Evolutionary conservation across 208 protist genomes (phyloP).

Genomic region (Wallacemonas rigidus): DNA sequence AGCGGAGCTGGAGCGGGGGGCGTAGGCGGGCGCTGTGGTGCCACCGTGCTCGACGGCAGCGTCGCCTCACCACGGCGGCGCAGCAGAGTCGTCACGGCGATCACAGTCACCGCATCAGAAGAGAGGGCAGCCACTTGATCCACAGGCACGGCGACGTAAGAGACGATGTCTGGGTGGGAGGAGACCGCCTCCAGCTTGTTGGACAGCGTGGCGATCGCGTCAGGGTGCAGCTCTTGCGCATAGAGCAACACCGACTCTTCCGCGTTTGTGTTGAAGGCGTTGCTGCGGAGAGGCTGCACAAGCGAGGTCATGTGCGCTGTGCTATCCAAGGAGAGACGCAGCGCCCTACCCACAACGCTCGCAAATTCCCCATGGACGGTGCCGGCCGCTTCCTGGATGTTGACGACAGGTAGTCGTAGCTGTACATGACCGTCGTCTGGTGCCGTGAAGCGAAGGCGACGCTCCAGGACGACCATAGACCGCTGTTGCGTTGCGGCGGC

Average conservation of each 20-base stretch:
- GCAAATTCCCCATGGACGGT: constrained; percentile 56
- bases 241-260: constrained; percentile 76
- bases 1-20: constrained; percentile 70
- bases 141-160: constrained; percentile 60
- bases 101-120: constrained; percentile 68
- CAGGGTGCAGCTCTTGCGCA: constrained; percentile 65
- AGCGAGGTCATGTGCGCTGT: constrained; percentile 41
- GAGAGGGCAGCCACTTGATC: constrained; percentile 37
- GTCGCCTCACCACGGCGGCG: constrained; percentile 35
- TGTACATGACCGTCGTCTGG: constrained; percentile 42
- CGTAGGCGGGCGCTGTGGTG: constrained; percentile 76
- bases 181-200: constrained; percentile 47
- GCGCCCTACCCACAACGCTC: constrained; percentile 33
- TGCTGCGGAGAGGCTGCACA: constrained; percentile 48
- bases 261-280: constrained; percentile 53
- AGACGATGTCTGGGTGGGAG: constrained; percentile 23
- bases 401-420: constrained; percentile 59
- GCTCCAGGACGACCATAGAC: constrained; percentile 70
- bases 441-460: constrained; percentile 36
- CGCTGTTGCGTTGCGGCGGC: not conserved
- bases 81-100: constrained; percentile 39
- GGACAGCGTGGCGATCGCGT: constrained; percentile 50
- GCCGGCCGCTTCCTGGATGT: constrained; percentile 36
- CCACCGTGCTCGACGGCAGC: constrained; percentile 62
- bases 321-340: constrained; percentile 56